These are phyloP conservation scores for Xylaria digitata DNA, from an alignment of 2,329 filamentous ascomycete genomes.

Conservation along the genomic window DNA sequence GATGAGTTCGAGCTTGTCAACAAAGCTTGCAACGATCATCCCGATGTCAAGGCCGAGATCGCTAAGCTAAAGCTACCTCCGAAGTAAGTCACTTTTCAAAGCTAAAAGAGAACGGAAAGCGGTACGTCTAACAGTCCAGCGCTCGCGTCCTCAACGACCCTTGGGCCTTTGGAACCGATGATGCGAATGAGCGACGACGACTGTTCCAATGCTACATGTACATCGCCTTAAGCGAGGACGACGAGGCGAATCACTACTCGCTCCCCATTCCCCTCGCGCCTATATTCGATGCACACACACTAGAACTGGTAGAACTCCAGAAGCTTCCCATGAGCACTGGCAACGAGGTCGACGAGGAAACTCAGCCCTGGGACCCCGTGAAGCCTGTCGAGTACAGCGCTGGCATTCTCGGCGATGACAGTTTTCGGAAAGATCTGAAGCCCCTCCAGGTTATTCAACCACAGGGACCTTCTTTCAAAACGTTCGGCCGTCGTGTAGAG, in stretches of 20 bases:
- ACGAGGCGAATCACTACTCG: slow-evolving; percentile 61
- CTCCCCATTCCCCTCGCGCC: slow-evolving; percentile 57
- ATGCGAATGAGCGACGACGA: slow-evolving; percentile 20
- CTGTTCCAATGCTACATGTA: slow-evolving; percentile 31
- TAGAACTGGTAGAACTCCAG: slow-evolving; percentile 24
- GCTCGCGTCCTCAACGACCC: slow-evolving; percentile 59
- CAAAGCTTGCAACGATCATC: slow-evolving; percentile 64
- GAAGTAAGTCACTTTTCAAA: slow-evolving; percentile 63
- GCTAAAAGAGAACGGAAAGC: not conserved
- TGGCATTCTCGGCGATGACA: slow-evolving; percentile 53
- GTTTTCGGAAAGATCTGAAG: slow-evolving; percentile 60
- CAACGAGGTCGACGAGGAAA: not conserved
- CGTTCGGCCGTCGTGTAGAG: slow-evolving; percentile 61
- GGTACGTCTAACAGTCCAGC: not conserved
- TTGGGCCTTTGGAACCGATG: slow-evolving; percentile 67
- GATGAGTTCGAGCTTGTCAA: slow-evolving; percentile 71
- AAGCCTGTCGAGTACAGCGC: slow-evolving; percentile 44
- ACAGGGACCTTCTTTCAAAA: slow-evolving; percentile 73
- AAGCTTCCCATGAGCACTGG: slow-evolving; percentile 18
- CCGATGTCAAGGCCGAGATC: slow-evolving; percentile 68
- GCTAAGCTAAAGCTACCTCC: slow-evolving; percentile 71
- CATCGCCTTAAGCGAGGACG: slow-evolving; percentile 39
- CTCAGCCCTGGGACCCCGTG: slow-evolving; percentile 8
- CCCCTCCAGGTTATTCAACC: slow-evolving; percentile 71
- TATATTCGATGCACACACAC: slow-evolving; percentile 41